phyloP scores from a whole-genome alignment of 2,329 filamentous ascomycete genomes.

The Arthrobotrys musiformis region DNA sequence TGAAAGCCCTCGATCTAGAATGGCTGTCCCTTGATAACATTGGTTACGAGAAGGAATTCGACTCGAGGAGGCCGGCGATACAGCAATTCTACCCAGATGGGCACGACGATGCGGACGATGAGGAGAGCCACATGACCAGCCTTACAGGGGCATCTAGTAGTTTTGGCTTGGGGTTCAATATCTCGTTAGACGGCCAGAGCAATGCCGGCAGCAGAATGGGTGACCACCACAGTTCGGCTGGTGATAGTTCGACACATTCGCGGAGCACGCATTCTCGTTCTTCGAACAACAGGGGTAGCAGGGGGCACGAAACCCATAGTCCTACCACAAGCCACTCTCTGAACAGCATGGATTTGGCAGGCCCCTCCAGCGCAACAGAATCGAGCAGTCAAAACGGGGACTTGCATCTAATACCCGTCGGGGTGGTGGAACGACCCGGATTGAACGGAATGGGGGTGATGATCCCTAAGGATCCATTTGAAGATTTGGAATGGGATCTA shows the following conservation, averaged over 20 bases:
- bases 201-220: constrained; percentile 42
- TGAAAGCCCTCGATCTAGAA: constrained; percentile 70
- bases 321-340: constrained; percentile 48
- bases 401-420: constrained; percentile 51
- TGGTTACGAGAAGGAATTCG: constrained; percentile 59
- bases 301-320: constrained; percentile 37
- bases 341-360: constrained; percentile 41
- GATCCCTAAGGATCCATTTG: constrained; percentile 47
- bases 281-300: constrained; percentile 28
- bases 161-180: constrained; percentile 52
- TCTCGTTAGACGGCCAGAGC: constrained; percentile 47
- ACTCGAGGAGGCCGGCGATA: constrained; percentile 56
- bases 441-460: constrained; percentile 41
- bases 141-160: constrained; percentile 48
- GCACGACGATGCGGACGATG: constrained; percentile 55
- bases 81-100: constrained; percentile 57
- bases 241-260: constrained; percentile 45
- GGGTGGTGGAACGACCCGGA: constrained; percentile 44
- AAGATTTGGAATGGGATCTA: constrained; percentile 48
- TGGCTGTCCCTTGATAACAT: constrained; percentile 69
- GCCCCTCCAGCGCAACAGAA: constrained; percentile 28
- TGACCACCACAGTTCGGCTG: constrained; percentile 43
- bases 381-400: constrained; percentile 27
- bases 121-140: constrained; percentile 52
- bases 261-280: constrained; percentile 46